Base-by-base conservation (phyloP, 1,284 basidiomycete species). In the Irpex lacteus region DNA sequence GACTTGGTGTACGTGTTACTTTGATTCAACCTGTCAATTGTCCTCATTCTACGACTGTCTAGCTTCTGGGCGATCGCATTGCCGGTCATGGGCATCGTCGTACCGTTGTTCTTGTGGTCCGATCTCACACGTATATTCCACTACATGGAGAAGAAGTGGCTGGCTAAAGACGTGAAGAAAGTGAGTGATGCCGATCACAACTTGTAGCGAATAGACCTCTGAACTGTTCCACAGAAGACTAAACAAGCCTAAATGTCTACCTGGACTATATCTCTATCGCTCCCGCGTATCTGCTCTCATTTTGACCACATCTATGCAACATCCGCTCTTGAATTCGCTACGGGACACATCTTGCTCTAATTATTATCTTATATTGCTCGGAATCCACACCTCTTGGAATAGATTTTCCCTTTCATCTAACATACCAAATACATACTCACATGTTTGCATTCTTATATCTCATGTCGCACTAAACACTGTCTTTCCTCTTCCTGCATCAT, bases 21-120 rank as follows among this genome's bases (percentile, higher is more conserved):
- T 26, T 34, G 19, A 11, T 36, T 8, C 15, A 11, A 11, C 9
- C 8, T 36, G 2, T 56, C 63, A 38, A 13, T 52, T 5, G 38
- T 9, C 60, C 52, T 57, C 64, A 49, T 19, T 38, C 47, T 44
- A 60, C 2, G 54, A 11, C 57, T 59, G 4, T 60, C 37, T 68
- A 88, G 84, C n/a, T 91, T 90, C 78, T 90, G 89, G 89, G 74
- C 80, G 66, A 84, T 90, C 65, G 84, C 86, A 0, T 67, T 87
- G 3, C 89, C 88, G 0, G 76, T 88, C 9, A 87, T 89, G 85
- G 73, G 73, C 21, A 72, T 84, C 40, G 78, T 90, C 47, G 74
- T 87, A 18, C 78, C 85, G 3, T 60, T 85, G 7, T 89, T 89
- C 77, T 76, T 84, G 71, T 80, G 75, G 67, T 71, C 77, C 3